These are phyloP conservation scores for Phytophthora pseudosyringae DNA, from an alignment of 352 stramenopile species.

Conservation along the genomic window DNA sequence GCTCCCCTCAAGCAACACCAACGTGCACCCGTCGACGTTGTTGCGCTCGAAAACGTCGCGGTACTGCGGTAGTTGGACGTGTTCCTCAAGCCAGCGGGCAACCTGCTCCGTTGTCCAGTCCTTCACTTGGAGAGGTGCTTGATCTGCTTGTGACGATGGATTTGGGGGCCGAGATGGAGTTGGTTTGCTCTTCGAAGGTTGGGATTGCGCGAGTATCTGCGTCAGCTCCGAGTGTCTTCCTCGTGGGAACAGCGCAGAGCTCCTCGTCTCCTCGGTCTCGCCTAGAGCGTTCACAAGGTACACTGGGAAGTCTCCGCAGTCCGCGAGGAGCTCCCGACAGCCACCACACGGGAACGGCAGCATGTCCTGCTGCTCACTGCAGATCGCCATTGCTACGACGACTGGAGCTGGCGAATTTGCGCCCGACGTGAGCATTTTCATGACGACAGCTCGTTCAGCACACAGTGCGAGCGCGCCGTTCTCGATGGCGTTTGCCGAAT, in stretches of 20 bases:
- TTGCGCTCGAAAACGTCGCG: slow-evolving; percentile 55
- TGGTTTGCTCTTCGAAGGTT: slow-evolving; percentile 2
- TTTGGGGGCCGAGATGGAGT: not conserved
- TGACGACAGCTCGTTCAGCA: slow-evolving; percentile 58
- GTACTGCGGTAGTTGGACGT: slow-evolving; percentile 66
- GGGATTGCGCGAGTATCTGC: slow-evolving; percentile 10
- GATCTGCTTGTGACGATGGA: not conserved
- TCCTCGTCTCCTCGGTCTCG: slow-evolving; percentile 59
- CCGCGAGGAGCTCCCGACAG: slow-evolving; percentile 75
- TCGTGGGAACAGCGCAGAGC: slow-evolving; percentile 65
- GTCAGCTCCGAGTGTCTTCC: slow-evolving; percentile 42
- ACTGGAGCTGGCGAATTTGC: not conserved
- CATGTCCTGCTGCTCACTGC: slow-evolving; percentile 55
- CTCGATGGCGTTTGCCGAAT: slow-evolving; percentile 45
- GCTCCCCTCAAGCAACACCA: slow-evolving; percentile 57
- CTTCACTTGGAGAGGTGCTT: slow-evolving; percentile 40
- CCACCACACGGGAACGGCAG: slow-evolving; percentile 66
- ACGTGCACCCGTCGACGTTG: slow-evolving; percentile 66
- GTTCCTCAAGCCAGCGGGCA: slow-evolving; percentile 49
- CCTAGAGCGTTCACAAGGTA: slow-evolving; percentile 65
- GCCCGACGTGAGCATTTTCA: slow-evolving; percentile 50
- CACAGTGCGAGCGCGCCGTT: slow-evolving; percentile 53
- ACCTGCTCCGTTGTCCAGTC: slow-evolving; percentile 70
- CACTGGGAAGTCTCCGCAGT: slow-evolving; percentile 77
- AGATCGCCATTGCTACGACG: slow-evolving; percentile 62